Evolutionary conservation across 306 rosid genomes (phyloP).

Genomic region (Castanopsis chinensis): DNA sequence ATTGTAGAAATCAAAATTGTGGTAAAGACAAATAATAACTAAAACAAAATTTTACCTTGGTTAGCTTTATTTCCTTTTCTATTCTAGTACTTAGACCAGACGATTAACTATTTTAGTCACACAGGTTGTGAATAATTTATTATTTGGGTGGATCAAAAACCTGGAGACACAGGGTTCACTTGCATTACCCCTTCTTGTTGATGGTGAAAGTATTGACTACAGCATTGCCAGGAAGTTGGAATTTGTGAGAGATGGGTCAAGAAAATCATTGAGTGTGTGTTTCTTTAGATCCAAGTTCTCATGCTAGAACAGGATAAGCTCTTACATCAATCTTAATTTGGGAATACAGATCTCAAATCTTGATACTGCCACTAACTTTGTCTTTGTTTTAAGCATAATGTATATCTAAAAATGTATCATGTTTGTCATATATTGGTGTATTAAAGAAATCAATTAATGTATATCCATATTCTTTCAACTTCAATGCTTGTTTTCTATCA

Average conservation of each 20-base stretch:
- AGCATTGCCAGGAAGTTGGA: constrained; percentile 54
- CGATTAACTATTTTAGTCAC: neutral
- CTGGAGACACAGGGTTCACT: constrained; percentile 54
- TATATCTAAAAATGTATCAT: neutral
- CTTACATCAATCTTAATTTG: constrained; percentile 39
- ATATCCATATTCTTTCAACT: neutral
- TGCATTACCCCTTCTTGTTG: constrained; percentile 70
- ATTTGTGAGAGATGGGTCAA: constrained; percentile 63
- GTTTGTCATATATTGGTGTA: neutral
- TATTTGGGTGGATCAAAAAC: constrained; percentile 87
- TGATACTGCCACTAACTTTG: constrained; percentile 15
- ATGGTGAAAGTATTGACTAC: constrained; percentile 19
- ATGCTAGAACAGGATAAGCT: constrained; percentile 52
- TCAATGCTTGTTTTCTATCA: neutral
- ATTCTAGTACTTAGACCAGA: neutral
- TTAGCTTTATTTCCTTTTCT: neutral
- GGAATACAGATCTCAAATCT: constrained; percentile 32
- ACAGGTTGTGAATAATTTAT: constrained; percentile 77
- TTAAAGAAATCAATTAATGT: neutral
- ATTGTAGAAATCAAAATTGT: no score
- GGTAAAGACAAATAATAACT: no score
- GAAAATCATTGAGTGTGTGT: constrained; percentile 56
- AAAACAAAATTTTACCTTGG: neutral
- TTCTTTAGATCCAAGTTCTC: constrained; percentile 50
- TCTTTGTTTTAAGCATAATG: neutral